These are phyloP conservation scores for Triticum monococcum DNA, from an alignment of 176 grass and related monocot species.

Conservation along the genomic window DNA sequence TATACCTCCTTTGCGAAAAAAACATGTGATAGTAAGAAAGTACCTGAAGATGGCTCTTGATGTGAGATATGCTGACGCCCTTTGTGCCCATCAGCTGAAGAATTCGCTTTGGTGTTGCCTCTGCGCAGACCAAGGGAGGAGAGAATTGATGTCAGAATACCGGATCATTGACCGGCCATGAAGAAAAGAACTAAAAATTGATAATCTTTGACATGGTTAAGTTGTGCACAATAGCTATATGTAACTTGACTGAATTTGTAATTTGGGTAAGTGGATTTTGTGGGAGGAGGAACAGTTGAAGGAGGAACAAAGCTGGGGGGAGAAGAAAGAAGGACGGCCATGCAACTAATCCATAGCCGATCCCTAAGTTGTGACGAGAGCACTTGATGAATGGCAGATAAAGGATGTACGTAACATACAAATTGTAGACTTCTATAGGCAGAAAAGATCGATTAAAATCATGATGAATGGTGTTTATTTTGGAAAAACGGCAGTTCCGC, in stretches of 20 bases:
- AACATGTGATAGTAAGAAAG: neutral
- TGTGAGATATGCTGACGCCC: slow-evolving; percentile 77
- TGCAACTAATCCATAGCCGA: no score
- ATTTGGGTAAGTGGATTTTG: no score
- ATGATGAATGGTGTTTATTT: neutral
- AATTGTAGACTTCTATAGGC: neutral
- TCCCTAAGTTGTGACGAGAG: neutral
- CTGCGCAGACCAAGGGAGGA: slow-evolving; percentile 28
- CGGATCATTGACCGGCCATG: neutral
- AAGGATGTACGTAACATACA: neutral
- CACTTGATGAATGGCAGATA: neutral
- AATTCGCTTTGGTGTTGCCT: slow-evolving; percentile 89
- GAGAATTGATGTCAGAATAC: slow-evolving; percentile 15
- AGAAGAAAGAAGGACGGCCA: no score
- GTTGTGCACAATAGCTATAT: no score
- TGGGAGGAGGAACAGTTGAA: no score
- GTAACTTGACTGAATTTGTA: no score
- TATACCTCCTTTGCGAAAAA: neutral
- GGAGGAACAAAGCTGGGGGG: no score
- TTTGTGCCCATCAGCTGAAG: slow-evolving; percentile 77
- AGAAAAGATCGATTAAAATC: neutral
- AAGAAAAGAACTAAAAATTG: neutral
- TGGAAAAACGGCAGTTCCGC: neutral
- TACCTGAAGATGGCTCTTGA: slow-evolving; percentile 98
- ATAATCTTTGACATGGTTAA: neutral